phyloP scores from a whole-genome alignment of 768 basidiomycete species.

The Suillus brevipes region DNA sequence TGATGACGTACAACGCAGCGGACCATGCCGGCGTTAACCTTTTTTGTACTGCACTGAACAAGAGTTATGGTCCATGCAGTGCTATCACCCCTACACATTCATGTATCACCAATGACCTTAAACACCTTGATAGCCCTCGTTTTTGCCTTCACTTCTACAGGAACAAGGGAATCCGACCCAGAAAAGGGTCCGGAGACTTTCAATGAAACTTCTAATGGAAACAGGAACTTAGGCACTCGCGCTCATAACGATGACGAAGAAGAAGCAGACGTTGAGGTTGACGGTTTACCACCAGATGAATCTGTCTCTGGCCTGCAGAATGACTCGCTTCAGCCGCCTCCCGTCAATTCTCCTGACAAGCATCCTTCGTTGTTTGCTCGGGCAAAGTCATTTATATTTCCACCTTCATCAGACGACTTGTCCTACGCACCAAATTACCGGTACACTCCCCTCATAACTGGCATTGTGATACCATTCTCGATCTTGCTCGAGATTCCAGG shows the following conservation, averaged over 20 bases:
- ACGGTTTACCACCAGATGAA: neutral
- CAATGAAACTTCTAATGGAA: slow-evolving; percentile 4
- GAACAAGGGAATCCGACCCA: neutral
- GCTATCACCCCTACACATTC: neutral
- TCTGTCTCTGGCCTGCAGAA: neutral
- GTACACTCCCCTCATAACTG: slow-evolving; percentile 62
- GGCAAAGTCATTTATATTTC: slow-evolving; percentile 10
- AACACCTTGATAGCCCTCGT: neutral
- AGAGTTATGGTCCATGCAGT: neutral
- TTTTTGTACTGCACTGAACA: neutral
- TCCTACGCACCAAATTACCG: slow-evolving; percentile 59
- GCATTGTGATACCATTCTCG: slow-evolving; percentile 69
- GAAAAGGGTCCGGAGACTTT: slow-evolving; percentile 8
- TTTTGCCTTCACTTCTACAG: neutral
- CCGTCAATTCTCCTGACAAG: neutral
- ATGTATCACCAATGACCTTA: neutral
- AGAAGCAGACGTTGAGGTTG: neutral
- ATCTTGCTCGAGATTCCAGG: slow-evolving; percentile 84
- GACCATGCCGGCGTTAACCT: neutral
- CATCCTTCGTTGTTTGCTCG: neutral
- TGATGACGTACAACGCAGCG: neutral
- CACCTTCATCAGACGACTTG: slow-evolving; percentile 26
- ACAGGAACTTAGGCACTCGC: neutral
- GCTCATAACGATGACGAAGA: neutral
- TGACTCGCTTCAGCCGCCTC: neutral